These are phyloP conservation scores for Aspergillus funiculosus DNA, from an alignment of 495 filamentous ascomycete species.

Conservation along the genomic window DNA sequence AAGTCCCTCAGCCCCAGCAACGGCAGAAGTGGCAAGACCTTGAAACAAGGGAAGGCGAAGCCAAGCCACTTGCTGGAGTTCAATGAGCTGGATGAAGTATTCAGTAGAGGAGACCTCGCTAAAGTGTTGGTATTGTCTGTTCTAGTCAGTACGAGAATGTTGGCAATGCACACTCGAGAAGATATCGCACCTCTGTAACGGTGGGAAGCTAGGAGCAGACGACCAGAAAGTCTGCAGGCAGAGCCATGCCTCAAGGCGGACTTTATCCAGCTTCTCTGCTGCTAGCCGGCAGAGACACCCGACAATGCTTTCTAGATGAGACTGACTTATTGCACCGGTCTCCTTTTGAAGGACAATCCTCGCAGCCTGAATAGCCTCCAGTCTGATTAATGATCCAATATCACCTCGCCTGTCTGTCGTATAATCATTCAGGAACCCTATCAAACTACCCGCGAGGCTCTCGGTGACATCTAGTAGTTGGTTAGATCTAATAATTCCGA, in stretches of 20 bases:
- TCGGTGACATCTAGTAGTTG: conserved; percentile 21
- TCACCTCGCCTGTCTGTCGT: conserved; percentile 82
- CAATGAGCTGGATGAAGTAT: conserved; percentile 42
- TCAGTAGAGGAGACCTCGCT: conserved; percentile 39
- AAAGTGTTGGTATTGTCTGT: conserved; percentile 41
- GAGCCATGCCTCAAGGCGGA: conserved; percentile 62
- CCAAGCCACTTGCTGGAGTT: conserved; percentile 33
- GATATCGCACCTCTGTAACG: conserved; percentile 29
- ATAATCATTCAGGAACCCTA: conserved; percentile 71
- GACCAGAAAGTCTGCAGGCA: conserved; percentile 42
- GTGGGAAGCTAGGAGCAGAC: conserved; percentile 25
- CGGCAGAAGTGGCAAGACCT: conserved; percentile 76
- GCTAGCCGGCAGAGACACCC: conserved; percentile 60
- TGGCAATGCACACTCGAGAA: not conserved
- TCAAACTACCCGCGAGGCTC: conserved; percentile 30
- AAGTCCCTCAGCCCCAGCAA: conserved; percentile 75
- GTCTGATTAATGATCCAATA: conserved; percentile 73
- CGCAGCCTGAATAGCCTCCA: conserved; percentile 67
- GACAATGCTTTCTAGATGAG: conserved; percentile 29
- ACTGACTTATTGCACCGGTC: conserved; percentile 2
- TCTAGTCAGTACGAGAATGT: conserved; percentile 17
- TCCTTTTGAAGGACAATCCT: conserved; percentile 29
- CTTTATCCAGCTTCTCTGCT: conserved; percentile 83
- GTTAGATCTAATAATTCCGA: conserved; percentile 13
- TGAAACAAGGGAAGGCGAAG: conserved; percentile 51